phyloP scores from a whole-genome alignment of 2,329 filamentous ascomycete genomes.

The Epichloe coenophiala region DNA sequence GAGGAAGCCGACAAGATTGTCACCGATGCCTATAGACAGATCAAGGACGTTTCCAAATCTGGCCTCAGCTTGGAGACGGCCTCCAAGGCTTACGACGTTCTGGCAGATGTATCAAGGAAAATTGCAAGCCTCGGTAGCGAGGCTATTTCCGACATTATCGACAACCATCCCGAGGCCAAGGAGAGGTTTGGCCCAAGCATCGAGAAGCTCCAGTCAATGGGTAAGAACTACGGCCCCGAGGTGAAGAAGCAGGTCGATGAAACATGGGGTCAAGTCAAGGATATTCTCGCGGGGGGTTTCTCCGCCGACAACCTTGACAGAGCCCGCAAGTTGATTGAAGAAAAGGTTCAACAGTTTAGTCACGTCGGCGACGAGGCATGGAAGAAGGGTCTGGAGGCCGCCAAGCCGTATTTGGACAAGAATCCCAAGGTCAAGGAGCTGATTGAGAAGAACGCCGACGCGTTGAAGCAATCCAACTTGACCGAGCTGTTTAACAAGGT shows the following conservation, averaged over 20 bases:
- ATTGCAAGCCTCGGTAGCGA: slow-evolving; percentile 50
- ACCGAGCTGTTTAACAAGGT: slow-evolving; percentile 50
- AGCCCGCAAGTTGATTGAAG: slow-evolving; percentile 49
- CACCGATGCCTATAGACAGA: slow-evolving; percentile 51
- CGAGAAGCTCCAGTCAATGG: slow-evolving; percentile 55
- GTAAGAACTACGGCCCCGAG: slow-evolving; percentile 58
- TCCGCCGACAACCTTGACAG: slow-evolving; percentile 38
- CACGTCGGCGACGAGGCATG: slow-evolving; percentile 59
- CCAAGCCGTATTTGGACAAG: slow-evolving; percentile 61
- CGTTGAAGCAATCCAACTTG: slow-evolving; percentile 53
- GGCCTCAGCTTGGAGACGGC: slow-evolving; percentile 51
- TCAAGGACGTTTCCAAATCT: slow-evolving; percentile 45
- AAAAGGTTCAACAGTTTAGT: slow-evolving; percentile 54
- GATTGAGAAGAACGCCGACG: slow-evolving; percentile 55
- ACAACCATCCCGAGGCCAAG: slow-evolving; percentile 62
- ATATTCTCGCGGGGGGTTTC: slow-evolving; percentile 49
- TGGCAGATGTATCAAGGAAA: slow-evolving; percentile 47
- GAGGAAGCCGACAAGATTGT: slow-evolving; percentile 59
- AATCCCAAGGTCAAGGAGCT: slow-evolving; percentile 63
- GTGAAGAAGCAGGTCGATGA: slow-evolving; percentile 64
- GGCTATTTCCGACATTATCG: slow-evolving; percentile 48
- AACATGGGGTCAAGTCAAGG: slow-evolving; percentile 53
- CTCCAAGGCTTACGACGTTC: slow-evolving; percentile 44
- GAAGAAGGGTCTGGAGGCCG: slow-evolving; percentile 57
- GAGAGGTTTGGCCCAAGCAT: slow-evolving; percentile 56